Conservation (phyloP, 441 rosid species). For the Melastoma candidum region DNA sequence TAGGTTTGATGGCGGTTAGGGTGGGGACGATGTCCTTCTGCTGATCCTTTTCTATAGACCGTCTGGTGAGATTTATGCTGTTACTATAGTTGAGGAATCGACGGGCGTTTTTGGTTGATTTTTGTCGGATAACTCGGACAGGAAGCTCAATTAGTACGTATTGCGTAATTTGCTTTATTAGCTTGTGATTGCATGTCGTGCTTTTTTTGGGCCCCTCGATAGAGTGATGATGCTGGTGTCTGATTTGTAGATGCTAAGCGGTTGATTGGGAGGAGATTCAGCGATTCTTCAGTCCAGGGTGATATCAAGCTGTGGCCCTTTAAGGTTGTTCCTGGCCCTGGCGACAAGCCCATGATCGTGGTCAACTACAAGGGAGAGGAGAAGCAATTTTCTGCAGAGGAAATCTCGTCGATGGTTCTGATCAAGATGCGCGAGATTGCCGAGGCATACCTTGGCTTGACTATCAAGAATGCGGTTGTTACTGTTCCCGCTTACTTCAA, state of each 20-base stretch:
- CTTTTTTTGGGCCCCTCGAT: no score
- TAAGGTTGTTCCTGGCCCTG: conserved; percentile 11
- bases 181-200: no score
- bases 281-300: conserved; percentile 12
- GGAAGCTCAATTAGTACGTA: no score
- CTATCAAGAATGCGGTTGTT: conserved; percentile 13
- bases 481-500: conserved; percentile 16
- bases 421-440: conserved; percentile 18
- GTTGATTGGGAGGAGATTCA: conserved; percentile 17
- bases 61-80: no score
- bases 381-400: conserved; percentile 14
- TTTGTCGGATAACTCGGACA: no score
- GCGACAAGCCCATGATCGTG: conserved; percentile 16
- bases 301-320: conserved; percentile 17
- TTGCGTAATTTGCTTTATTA: no score
- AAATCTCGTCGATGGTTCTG: conserved; percentile 16
- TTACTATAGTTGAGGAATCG: no score
- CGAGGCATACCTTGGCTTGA: conserved; percentile 10
- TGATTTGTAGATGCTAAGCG: conserved; percentile 14
- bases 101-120: no score
- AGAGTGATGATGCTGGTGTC: not conserved
- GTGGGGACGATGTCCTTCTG: no score
- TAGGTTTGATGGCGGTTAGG: no score
- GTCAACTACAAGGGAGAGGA: conserved; percentile 14
- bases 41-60: no score